Evolutionary conservation across 2,329 filamentous ascomycete genomes (phyloP).

Genomic region (Polytolypa hystricis): DNA sequence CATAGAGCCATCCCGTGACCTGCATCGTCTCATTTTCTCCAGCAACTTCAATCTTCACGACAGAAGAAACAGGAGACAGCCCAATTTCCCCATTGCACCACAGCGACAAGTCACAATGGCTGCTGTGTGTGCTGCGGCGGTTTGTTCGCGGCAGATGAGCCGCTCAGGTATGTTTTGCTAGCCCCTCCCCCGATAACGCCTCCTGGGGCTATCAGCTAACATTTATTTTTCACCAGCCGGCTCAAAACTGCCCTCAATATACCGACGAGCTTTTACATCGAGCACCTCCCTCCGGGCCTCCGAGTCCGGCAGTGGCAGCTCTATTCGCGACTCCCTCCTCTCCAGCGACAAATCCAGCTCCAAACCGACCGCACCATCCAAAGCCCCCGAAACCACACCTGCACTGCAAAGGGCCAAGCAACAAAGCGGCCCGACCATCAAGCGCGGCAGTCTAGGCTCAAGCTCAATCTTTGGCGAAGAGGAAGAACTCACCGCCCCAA

Average conservation of each 20-base stretch:
- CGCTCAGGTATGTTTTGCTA: constrained; percentile 22
- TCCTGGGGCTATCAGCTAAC: not conserved
- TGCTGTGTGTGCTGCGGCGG: constrained; percentile 27
- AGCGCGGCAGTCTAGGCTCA: constrained; percentile 24
- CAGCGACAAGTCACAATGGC: constrained; percentile 19
- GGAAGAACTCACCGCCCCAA: constrained; percentile 17
- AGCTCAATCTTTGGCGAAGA: constrained; percentile 35
- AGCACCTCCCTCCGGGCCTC: constrained; percentile 6
- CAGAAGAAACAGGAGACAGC: too few species aligned
- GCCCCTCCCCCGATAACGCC: not conserved
- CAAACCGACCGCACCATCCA: too few species aligned
- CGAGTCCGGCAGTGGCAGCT: too few species aligned
- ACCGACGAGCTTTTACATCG: constrained; percentile 10
- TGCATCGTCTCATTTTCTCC: too few species aligned
- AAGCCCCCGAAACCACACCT: too few species aligned
- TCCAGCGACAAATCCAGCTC: too few species aligned
- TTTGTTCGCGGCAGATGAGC: constrained; percentile 28
- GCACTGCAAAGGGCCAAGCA: constrained; percentile 21
- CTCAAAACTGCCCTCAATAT: constrained; percentile 8
- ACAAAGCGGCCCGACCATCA: constrained; percentile 6
- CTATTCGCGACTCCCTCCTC: too few species aligned
- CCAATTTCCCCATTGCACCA: constrained; percentile 6
- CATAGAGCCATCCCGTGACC: too few species aligned
- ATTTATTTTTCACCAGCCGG: constrained; percentile 4
- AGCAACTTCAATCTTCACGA: too few species aligned